These are phyloP conservation scores for Penicillium frequentans DNA, from an alignment of 2,329 filamentous ascomycete genomes.

Conservation along the genomic window DNA sequence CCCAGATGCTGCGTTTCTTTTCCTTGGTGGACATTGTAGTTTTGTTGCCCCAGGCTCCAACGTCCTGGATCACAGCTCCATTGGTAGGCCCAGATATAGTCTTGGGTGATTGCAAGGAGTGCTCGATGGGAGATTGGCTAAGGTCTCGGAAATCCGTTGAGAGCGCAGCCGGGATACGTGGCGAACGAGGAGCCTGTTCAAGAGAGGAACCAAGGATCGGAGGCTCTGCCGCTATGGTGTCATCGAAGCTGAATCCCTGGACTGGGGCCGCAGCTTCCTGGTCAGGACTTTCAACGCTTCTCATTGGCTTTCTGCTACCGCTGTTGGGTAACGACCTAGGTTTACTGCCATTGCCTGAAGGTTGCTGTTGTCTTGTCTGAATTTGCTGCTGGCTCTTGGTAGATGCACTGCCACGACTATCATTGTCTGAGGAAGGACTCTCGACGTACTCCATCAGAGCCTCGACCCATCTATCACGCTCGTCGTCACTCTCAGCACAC, in stretches of 20 bases:
- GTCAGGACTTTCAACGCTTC: conserved; percentile 42
- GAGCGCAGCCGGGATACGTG: conserved; percentile 32
- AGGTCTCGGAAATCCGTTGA: conserved; percentile 30
- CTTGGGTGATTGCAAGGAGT: conserved; percentile 44
- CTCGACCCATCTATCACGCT: conserved; percentile 93
- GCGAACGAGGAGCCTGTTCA: conserved; percentile 34
- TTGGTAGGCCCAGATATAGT: conserved; percentile 85
- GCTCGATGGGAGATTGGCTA: conserved; percentile 21
- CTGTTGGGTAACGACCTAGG: conserved; percentile 23
- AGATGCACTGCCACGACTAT: conserved; percentile 21
- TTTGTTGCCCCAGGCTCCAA: conserved; percentile 83
- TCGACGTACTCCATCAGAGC: conserved; percentile 88
- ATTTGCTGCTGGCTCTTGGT: conserved; percentile 20
- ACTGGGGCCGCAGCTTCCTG: conserved; percentile 35
- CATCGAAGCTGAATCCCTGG: conserved; percentile 56
- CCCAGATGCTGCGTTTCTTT: conserved; percentile 71
- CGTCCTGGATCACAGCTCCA: conserved; percentile 78
- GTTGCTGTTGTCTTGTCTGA: conserved; percentile 18
- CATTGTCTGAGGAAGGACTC: conserved; percentile 32
- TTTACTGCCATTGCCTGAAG: conserved; percentile 20
- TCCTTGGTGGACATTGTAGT: conserved; percentile 67
- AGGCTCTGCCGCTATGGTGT: conserved; percentile 58
- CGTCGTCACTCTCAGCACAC: conserved; percentile 89
- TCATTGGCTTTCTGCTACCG: conserved; percentile 29
- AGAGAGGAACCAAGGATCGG: conserved; percentile 51